Conservation (phyloP, 805 yeast species). For the Lipomyces yamadae region DNA sequence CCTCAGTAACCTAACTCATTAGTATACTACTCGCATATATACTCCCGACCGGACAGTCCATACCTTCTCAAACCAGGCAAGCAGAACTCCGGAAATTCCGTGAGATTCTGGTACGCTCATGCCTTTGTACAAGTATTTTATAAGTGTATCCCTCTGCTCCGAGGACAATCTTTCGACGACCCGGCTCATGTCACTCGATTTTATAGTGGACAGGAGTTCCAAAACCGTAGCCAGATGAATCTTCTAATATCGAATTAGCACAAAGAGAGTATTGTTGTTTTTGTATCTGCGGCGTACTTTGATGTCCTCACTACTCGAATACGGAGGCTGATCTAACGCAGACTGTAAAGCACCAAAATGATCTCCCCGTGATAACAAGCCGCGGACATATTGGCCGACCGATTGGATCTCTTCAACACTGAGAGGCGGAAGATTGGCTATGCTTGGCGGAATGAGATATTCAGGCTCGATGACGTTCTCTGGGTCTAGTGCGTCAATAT, state of each 20-base stretch:
- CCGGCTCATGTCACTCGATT: slow-evolving; percentile 66
- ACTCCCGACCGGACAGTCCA: not conserved
- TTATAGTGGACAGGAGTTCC: slow-evolving; percentile 70
- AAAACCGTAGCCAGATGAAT: slow-evolving; percentile 62
- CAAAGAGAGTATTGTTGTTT: no score
- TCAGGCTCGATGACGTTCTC: slow-evolving; percentile 66
- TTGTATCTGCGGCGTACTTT: slow-evolving; percentile 46
- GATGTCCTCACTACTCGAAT: slow-evolving; percentile 67
- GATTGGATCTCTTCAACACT: slow-evolving; percentile 59
- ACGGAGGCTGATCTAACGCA: slow-evolving; percentile 78
- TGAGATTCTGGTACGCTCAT: slow-evolving; percentile 66
- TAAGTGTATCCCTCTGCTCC: slow-evolving; percentile 74
- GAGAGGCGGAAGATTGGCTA: slow-evolving; percentile 48
- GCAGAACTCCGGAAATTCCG: slow-evolving; percentile 73
- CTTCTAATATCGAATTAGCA: slow-evolving; percentile 40
- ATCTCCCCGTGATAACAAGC: slow-evolving; percentile 71
- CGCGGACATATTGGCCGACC: slow-evolving; percentile 51
- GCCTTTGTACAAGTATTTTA: slow-evolving; percentile 84
- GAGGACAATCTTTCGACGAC: slow-evolving; percentile 63
- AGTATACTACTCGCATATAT: not conserved
- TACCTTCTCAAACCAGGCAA: slow-evolving; percentile 87
- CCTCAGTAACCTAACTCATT: slow-evolving; percentile 58
- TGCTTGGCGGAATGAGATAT: slow-evolving; percentile 64
- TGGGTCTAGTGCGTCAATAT: slow-evolving; percentile 88
- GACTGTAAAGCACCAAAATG: slow-evolving; percentile 66